Evolutionary conservation across 495 filamentous ascomycete genomes (phyloP).

Genomic region (Neurospora intermedia): DNA sequence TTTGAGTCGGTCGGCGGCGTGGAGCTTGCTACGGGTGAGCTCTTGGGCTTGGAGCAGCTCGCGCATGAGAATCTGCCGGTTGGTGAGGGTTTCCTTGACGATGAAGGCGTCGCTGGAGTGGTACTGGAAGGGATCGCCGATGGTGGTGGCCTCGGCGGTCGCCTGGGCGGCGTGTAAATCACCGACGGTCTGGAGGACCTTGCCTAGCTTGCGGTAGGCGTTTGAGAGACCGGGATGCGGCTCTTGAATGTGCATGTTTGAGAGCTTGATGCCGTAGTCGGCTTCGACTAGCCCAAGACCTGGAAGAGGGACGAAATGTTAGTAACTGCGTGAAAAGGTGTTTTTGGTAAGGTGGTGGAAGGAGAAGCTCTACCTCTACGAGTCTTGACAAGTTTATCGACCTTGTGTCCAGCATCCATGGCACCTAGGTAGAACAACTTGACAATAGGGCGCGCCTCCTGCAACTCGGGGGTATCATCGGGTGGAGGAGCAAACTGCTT

Average conservation of each 20-base stretch:
- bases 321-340: not conserved
- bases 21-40: constrained; percentile 61
- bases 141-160: constrained; percentile 88
- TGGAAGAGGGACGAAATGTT: constrained; percentile 20
- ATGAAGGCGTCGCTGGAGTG: constrained; percentile 95
- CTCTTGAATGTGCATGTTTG: constrained; percentile 77
- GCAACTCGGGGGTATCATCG: constrained; percentile 92
- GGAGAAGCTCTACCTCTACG: constrained; percentile 57
- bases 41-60: constrained; percentile 86
- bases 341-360: not conserved
- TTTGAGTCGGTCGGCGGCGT: constrained; percentile 81
- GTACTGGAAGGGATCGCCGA: constrained; percentile 89
- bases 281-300: constrained; percentile 87
- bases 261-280: constrained; percentile 84
- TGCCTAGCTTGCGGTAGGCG: constrained; percentile 92
- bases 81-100: constrained; percentile 97
- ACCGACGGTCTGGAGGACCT: constrained; percentile 80
- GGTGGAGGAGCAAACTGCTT: constrained; percentile 98
- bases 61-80: constrained; percentile 94
- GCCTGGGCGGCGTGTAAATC: constrained; percentile 97
- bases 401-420: constrained; percentile 92
- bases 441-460: constrained; percentile 77
- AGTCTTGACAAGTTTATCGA: constrained; percentile 86
- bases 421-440: constrained; percentile 93
- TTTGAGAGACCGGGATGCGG: constrained; percentile 75